Evolutionary conservation across 164 flowering plant genomes (phyloP).

Genomic region (grape (Vitis vinifera)): DNA sequence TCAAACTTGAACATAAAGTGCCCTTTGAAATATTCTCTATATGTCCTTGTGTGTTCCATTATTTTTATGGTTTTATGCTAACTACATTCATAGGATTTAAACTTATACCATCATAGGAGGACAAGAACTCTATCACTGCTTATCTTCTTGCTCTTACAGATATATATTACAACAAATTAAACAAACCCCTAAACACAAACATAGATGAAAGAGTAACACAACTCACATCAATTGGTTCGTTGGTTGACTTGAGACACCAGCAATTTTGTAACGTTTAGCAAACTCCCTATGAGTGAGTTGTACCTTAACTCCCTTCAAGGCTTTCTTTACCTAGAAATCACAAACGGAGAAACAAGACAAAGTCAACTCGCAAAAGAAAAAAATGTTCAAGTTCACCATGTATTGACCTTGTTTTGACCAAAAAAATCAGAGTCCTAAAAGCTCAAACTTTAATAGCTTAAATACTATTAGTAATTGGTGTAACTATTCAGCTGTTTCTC

Average conservation of each 20-base stretch:
- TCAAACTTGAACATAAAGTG: too few species aligned
- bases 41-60: too few species aligned
- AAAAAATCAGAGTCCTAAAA: too few species aligned
- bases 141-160: not conserved
- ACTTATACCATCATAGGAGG: too few species aligned
- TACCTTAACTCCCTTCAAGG: slow-evolving; percentile 28
- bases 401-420: not conserved
- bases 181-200: not conserved
- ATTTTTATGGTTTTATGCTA: too few species aligned
- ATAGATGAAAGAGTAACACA: not conserved
- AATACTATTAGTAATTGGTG: too few species aligned
- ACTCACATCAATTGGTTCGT: slow-evolving; percentile 23
- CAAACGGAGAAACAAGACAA: not conserved
- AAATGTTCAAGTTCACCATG: not conserved
- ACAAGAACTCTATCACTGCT: too few species aligned
- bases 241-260: slow-evolving; percentile 21
- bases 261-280: slow-evolving; percentile 16
- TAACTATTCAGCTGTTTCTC: too few species aligned
- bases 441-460: too few species aligned
- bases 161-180: not conserved
- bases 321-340: slow-evolving; percentile 25
- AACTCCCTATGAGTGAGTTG: not conserved
- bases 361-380: not conserved
- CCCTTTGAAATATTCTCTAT: too few species aligned
- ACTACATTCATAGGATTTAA: too few species aligned